Evolutionary conservation across 2,329 filamentous ascomycete genomes (phyloP), one percentile per base, ranked within the genome.

Genomic region (Davidsoniella virescens): DNA sequence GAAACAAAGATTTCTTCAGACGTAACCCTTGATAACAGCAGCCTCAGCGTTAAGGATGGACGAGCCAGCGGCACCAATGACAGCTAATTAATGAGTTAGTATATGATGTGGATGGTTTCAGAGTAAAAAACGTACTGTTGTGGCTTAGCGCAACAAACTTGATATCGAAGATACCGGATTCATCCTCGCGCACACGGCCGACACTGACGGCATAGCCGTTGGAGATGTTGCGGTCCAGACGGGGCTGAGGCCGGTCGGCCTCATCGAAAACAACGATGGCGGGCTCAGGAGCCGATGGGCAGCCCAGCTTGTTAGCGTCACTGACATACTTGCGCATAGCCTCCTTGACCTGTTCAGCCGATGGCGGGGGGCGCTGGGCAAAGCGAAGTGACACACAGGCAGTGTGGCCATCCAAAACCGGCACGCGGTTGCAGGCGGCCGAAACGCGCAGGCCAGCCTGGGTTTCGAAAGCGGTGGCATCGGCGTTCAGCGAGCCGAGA

Each of bases 11-110:
- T 43, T 14, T 36, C 16, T 47, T 64, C 71, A 87, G 55, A 88
- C 72, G 60, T 82, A 86, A 4, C 88, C 90, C 70, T 94, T 93
- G 56, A 95, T 75, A 9, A 94, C 80, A 20, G 87, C 87, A 25
- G 87, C 87, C 65, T 95, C 90, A 25, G 88, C 87, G 60, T 96
- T 96, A 58, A 96, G 66, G 66, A 96, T 94, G 29, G 86, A 94
- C 2, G 87, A 93, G 9, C 92, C 92, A n/a, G 90, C 88, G 29
- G 92, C 92, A 56, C 90, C 90, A 63, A 98, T 90, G 51, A 98
- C 84, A 54, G 90, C 80, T 78, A 50, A 9, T 33, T 16, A 25
- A 47, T 12, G 17, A 70, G 56, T 72, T 72, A 63, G 59, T 47
- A 25, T 17, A 29, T 26, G 16, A 37, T 6, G 23, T 12, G 29